Evolutionary conservation across 2,329 filamentous ascomycete genomes (phyloP).

Genomic region (Mariannaea sp.): DNA sequence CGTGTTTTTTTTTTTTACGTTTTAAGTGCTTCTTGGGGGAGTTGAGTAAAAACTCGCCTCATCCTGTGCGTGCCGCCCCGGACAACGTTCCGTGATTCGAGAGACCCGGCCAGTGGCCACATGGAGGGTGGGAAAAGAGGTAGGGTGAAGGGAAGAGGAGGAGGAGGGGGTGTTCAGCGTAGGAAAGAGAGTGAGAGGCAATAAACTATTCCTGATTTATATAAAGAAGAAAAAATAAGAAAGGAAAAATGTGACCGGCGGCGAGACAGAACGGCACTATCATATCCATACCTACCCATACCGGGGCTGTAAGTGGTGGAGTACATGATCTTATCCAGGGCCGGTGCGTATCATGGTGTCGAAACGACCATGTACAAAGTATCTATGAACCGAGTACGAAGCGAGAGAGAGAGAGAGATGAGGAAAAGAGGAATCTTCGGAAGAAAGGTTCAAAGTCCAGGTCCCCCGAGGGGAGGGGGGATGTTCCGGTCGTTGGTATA

Average conservation of each 20-base stretch:
- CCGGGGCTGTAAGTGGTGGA: slow-evolving; percentile 10
- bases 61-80: slow-evolving; percentile 6
- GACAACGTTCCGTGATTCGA: slow-evolving; percentile 1
- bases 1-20: no score
- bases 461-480: not conserved
- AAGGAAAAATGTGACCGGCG: slow-evolving; percentile 1
- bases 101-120: no score
- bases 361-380: not conserved
- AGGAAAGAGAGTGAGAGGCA: not conserved
- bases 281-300: not conserved
- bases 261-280: slow-evolving; percentile 4
- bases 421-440: not conserved
- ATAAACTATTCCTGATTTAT: not conserved
- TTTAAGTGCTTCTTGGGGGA: no score
- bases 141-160: slow-evolving; percentile 6
- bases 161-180: no score
- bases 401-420: not conserved
- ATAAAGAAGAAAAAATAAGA: not conserved
- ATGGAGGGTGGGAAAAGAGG: slow-evolving; percentile 4
- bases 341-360: not conserved
- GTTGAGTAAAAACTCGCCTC: no score
- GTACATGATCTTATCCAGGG: not conserved
- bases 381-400: slow-evolving; percentile 10
- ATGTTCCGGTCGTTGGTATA: slow-evolving; percentile 2
- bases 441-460: not conserved